Conservation (phyloP, 2,329 filamentous ascomycete species). For the Annulohypoxylon truncatum region DNA sequence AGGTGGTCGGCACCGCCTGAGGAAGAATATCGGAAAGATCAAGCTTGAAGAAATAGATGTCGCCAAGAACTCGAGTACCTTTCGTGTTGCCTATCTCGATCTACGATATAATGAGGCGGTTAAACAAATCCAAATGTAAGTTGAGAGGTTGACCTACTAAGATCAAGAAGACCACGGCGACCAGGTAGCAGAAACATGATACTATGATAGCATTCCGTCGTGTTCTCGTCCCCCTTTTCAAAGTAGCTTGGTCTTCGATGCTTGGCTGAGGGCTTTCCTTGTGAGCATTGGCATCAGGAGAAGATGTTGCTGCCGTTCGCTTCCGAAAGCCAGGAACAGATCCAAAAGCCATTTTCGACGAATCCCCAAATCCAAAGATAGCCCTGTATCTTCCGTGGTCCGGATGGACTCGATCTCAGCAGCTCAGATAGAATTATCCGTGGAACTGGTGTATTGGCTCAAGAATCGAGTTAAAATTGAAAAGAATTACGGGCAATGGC, state of each 20-base stretch:
- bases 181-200: conserved; percentile 76
- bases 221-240: conserved; percentile 62
- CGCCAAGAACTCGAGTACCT: conserved; percentile 69
- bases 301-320: conserved; percentile 33
- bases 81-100: conserved; percentile 79
- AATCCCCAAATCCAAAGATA: not conserved
- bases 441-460: conserved; percentile 4
- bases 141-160: conserved; percentile 63
- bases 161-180: conserved; percentile 76
- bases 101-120: conserved; percentile 45
- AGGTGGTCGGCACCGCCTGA: conserved; percentile 74
- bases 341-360: conserved; percentile 37
- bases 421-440: conserved; percentile 18
- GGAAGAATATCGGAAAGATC: conserved; percentile 86
- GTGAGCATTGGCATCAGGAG: conserved; percentile 35
- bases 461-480: conserved; percentile 6
- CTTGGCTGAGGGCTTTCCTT: conserved; percentile 36
- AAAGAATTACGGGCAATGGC: conserved; percentile 10
- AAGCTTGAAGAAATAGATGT: conserved; percentile 87
- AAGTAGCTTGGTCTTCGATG: conserved; percentile 42
- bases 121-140: conserved; percentile 16
- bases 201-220: conserved; percentile 72
- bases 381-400: not conserved
- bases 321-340: conserved; percentile 43
- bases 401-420: not conserved